Evolutionary conservation across 345 rosid genomes (phyloP).

Genomic region (Geranium rotundifolium): DNA sequence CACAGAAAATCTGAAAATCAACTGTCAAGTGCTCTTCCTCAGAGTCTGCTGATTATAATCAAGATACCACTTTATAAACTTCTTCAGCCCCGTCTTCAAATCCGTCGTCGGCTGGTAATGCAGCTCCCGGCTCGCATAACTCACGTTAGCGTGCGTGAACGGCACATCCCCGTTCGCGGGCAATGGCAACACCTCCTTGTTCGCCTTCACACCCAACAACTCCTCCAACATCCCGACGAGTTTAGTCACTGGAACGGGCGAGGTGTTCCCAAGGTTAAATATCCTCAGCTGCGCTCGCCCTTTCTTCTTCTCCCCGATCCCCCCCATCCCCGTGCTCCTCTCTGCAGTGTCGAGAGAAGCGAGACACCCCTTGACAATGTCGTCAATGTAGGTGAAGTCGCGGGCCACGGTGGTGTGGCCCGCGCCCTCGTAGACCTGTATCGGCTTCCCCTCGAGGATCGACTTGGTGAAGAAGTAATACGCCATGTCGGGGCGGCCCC

Average conservation of each 20-base stretch:
- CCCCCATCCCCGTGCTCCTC: not conserved
- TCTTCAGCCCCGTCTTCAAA: not conserved
- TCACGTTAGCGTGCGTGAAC: not conserved
- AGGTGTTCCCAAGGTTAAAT: not conserved
- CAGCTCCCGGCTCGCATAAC: not conserved
- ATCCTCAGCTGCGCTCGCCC: not conserved
- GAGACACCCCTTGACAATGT: not conserved
- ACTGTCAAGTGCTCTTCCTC: not conserved
- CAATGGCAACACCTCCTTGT: not conserved
- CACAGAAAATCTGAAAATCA: not conserved
- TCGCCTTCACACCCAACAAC: not conserved
- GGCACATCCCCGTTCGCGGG: not conserved
- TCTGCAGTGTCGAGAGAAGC: not conserved
- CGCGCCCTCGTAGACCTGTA: not conserved
- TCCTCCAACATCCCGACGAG: not conserved
- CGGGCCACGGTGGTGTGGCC: not conserved
- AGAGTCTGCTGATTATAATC: not conserved
- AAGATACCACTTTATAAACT: not conserved
- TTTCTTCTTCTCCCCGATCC: not conserved
- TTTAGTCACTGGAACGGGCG: not conserved
- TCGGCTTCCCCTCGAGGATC: not conserved
- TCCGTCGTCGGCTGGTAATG: not conserved
- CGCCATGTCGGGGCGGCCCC: not conserved
- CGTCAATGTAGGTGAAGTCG: not conserved
- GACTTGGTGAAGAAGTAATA: not conserved